phyloP scores from a whole-genome alignment of 2,329 filamentous ascomycete species.

The Curvularia sp. region DNA sequence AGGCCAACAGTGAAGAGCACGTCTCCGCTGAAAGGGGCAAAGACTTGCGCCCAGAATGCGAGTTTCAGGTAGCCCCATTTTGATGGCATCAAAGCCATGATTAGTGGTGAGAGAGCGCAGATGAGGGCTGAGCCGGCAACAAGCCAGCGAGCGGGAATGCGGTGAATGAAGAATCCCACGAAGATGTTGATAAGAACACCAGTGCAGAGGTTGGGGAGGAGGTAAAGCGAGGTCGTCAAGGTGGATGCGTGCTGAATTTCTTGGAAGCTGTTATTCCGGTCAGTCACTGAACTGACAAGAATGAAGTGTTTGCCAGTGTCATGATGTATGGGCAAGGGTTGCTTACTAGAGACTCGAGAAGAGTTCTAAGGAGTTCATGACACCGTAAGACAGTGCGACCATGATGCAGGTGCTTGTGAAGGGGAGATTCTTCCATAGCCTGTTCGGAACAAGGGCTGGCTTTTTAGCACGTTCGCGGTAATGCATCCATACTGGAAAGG shows the following conservation, averaged over 20 bases:
- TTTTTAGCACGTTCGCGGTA: conserved; percentile 27
- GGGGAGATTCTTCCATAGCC: conserved; percentile 61
- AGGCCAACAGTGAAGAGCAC: conserved; percentile 64
- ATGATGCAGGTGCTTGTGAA: conserved; percentile 64
- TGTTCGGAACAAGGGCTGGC: conserved; percentile 39
- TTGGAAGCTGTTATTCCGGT: conserved; percentile 44
- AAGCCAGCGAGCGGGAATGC: conserved; percentile 53
- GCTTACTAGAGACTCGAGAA: conserved; percentile 55
- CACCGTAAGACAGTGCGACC: conserved; percentile 48
- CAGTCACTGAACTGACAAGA: background rate
- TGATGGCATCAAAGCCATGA: too few relatives aligned
- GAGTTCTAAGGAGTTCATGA: conserved; percentile 48
- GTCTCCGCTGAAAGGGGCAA: conserved; percentile 54
- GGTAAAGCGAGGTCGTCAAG: conserved; percentile 49
- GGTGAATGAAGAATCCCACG: conserved; percentile 57
- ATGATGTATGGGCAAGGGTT: background rate
- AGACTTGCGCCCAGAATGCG: conserved; percentile 52
- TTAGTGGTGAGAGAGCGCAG: conserved; percentile 56
- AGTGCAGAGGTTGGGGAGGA: conserved; percentile 51
- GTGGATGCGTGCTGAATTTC: conserved; percentile 47
- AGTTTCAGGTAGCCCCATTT: conserved; percentile 62
- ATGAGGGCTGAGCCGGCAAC: conserved; percentile 53
- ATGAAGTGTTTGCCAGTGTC: background rate
- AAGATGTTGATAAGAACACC: conserved; percentile 53
- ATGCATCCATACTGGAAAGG: conserved; percentile 46